These are phyloP conservation scores for Glycine soja DNA, from an alignment of 306 rosid species.

Conservation along the genomic window DNA sequence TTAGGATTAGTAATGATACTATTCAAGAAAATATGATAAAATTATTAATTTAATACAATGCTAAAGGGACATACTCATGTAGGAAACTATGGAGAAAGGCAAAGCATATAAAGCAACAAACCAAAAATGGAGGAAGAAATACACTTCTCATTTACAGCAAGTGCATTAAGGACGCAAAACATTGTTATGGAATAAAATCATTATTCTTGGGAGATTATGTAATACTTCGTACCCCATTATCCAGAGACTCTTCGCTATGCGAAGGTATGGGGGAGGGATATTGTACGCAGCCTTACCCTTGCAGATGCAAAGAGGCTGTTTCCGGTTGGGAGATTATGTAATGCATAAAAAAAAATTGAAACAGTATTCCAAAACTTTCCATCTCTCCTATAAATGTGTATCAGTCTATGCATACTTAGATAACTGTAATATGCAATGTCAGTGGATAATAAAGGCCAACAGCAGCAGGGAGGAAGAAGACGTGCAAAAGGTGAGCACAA, in stretches of 20 bases:
- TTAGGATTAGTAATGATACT: background rate
- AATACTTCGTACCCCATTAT: too few species aligned
- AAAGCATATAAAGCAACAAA: constrained; percentile 22
- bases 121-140: constrained; percentile 28
- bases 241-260: too few species aligned
- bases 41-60: background rate
- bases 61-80: background rate
- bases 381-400: background rate
- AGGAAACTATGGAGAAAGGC: constrained; percentile 2
- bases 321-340: constrained; percentile 22
- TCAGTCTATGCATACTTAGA: background rate
- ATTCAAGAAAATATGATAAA: constrained; percentile 3
- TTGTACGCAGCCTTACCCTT: too few species aligned
- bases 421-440: background rate
- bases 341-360: constrained; percentile 17
- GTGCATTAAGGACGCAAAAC: background rate
- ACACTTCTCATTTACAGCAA: constrained; percentile 15
- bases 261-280: too few species aligned
- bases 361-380: constrained; percentile 14
- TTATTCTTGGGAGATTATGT: constrained; percentile 12
- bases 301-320: too few species aligned
- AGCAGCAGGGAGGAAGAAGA: background rate
- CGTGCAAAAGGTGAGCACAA: constrained; percentile 12
- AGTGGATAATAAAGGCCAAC: background rate
- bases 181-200: background rate